Evolutionary conservation across 176 grass and related monocot genomes (phyloP).

Genomic region (Themeda triandra): DNA sequence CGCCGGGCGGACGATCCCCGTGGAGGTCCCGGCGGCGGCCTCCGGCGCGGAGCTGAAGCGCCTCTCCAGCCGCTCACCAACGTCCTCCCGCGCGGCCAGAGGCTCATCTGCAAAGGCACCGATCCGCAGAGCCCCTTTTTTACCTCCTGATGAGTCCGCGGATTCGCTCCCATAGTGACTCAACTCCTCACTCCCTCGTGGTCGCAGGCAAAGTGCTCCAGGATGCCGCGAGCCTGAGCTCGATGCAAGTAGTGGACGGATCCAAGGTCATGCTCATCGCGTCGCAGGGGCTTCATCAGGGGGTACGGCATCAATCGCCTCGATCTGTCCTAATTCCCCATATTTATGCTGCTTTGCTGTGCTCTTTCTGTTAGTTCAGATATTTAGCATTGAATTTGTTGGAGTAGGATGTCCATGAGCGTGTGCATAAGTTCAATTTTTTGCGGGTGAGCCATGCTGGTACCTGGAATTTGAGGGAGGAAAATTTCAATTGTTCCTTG

Average conservation of each 20-base stretch:
- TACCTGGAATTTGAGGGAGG: neutral
- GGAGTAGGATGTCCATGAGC: neutral
- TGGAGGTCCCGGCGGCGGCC: slow-evolving; percentile 43
- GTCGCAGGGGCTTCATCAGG: slow-evolving; percentile 87
- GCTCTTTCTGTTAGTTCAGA: neutral
- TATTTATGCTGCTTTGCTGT: neutral
- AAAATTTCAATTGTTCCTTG: neutral
- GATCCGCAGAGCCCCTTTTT: neutral
- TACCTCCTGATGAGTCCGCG: neutral
- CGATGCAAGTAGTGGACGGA: slow-evolving; percentile 54
- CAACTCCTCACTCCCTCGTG: neutral
- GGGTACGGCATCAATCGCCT: slow-evolving; percentile 48
- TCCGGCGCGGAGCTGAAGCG: slow-evolving; percentile 63
- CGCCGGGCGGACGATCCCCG: slow-evolving; percentile 71
- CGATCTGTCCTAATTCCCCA: neutral
- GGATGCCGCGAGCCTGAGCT: slow-evolving; percentile 51
- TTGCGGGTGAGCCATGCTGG: neutral
- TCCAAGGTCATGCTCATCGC: slow-evolving; percentile 95
- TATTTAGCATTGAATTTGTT: neutral
- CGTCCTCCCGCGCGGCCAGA: slow-evolving; percentile 89
- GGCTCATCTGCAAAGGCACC: slow-evolving; percentile 90
- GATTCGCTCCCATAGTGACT: neutral
- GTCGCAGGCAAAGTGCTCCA: slow-evolving; percentile 72
- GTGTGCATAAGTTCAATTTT: neutral
- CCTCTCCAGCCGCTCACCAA: slow-evolving; percentile 92